These are phyloP conservation scores for Leccinum cinnamomeum DNA, from an alignment of 1,284 basidiomycete species.

Conservation along the genomic window DNA sequence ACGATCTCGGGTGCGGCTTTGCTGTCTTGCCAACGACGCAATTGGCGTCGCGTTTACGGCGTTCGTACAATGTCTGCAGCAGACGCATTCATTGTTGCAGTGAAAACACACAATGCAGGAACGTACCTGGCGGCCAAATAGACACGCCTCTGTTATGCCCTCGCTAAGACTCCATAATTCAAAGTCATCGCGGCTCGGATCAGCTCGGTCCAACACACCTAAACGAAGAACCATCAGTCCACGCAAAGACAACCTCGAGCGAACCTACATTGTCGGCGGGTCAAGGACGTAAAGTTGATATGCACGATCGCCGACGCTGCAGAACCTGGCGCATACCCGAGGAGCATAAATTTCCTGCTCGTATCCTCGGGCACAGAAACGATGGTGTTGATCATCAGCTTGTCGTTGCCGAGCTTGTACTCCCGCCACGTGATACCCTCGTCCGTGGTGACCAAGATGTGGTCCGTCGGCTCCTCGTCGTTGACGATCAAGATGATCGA, in stretches of 20 bases:
- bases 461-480: constrained; percentile 91
- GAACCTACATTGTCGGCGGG: constrained; percentile 68
- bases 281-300: constrained; percentile 86
- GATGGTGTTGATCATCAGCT: constrained; percentile 75
- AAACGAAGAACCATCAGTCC: constrained; percentile 7
- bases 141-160: constrained; percentile 74
- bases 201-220: constrained; percentile 70
- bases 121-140: constrained; percentile 78
- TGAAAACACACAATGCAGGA: background rate
- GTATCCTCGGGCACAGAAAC: constrained; percentile 91
- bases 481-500: constrained; percentile 74
- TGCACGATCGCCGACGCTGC: constrained; percentile 71
- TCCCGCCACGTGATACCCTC: constrained; percentile 88
- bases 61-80: constrained; percentile 79
- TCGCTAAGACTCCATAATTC: constrained; percentile 94
- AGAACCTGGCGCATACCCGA: constrained; percentile 63
- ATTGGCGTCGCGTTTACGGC: constrained; percentile 73
- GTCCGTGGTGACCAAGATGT: constrained; percentile 85
- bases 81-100: constrained; percentile 1
- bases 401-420: constrained; percentile 79
- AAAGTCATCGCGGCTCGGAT: constrained; percentile 87
- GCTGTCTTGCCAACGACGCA: constrained; percentile 78
- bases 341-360: constrained; percentile 86
- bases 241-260: background rate
- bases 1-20: constrained; percentile 57